Evolutionary conservation across 106 monocot species (phyloP).

Genomic region (Phalaenopsis equestris): DNA sequence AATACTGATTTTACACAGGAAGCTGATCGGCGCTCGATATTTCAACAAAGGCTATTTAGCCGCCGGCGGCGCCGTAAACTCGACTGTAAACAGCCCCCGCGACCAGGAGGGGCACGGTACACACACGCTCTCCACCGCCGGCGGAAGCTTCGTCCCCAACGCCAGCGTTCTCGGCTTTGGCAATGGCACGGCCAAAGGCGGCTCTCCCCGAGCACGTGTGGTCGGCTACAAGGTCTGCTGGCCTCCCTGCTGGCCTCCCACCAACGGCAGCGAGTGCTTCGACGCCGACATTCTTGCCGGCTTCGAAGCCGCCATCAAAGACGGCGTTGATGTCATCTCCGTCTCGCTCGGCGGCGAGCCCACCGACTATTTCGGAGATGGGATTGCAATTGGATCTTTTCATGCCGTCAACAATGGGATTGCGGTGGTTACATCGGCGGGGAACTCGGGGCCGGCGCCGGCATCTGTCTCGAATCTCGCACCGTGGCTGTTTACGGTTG

Average conservation of each 20-base stretch:
- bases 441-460: constrained; percentile 12
- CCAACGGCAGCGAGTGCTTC: constrained; percentile 19
- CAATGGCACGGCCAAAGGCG: constrained; percentile 48
- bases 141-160: constrained; percentile 7
- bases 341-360: constrained; percentile 31
- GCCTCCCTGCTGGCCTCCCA: constrained; percentile 3
- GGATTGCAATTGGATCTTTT: constrained; percentile 22
- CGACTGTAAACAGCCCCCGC: constrained; percentile 11
- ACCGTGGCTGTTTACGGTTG: constrained; percentile 27
- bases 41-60: constrained; percentile 14
- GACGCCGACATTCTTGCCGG: constrained; percentile 43
- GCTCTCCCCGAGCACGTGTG: constrained; percentile 35
- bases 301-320: constrained; percentile 33
- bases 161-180: constrained; percentile 27
- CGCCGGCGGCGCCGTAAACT: constrained; percentile 1
- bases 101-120: constrained; percentile 22
- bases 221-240: constrained; percentile 47
- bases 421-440: constrained; percentile 20
- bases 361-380: constrained; percentile 8
- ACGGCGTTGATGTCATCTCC: constrained; percentile 48
- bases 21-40: constrained; percentile 21
- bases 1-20: neutral
- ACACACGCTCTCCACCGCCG: constrained; percentile 32
- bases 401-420: constrained; percentile 22
- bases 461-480: constrained; percentile 15